Evolutionary conservation across 768 basidiomycete species (phyloP), one percentile per base, ranked within the genome.

Genomic region (Hysterangium stoloniferum): DNA sequence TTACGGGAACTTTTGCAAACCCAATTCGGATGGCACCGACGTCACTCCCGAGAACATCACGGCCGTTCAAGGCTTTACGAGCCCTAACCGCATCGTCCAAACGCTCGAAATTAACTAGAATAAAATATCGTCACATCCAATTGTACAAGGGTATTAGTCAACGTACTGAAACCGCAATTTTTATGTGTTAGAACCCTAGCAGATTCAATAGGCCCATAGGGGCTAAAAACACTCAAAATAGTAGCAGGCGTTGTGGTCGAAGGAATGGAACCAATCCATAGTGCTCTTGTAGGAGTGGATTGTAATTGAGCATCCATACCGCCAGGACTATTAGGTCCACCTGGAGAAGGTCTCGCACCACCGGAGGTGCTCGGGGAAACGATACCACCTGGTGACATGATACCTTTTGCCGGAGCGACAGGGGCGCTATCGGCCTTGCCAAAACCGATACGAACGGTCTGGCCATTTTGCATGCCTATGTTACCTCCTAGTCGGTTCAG

Each of bases 261-360:
- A 8, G 96, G 96, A 59, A 99, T 96, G 36, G 89, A 92, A 4
- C 96, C 96, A 60, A 99, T 89, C 95, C 96, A 99, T 19, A 98
- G 75, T 1, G 95, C 95, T 52, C 96, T 74, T 1, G 96, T 97
- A 4, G 96, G 96, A 34, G 87, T 83, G 7, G 86, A 86, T 64
- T 94, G 92, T 20, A 91, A 68, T 63, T 92, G 89, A 7, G 86
- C 82, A 55, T 91, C 90, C 75, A 90, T 77, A 43, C 80, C 79
- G 24, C 77, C 80, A 40, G 85, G 61, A 34, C 75, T 75, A 27
- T 45, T 47, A n/a, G 38, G 34, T 4, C 52, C 52, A 17, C 41
- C 50, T 2, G 51, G 50, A 27, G 49, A 51, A n/a, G 49, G 19
- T 29, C 49, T 25, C 29, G 48, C 52, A 17, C 58, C 52, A 4